Conservation (phyloP, 306 rosid species). For the Lathyrus oleraceus region DNA sequence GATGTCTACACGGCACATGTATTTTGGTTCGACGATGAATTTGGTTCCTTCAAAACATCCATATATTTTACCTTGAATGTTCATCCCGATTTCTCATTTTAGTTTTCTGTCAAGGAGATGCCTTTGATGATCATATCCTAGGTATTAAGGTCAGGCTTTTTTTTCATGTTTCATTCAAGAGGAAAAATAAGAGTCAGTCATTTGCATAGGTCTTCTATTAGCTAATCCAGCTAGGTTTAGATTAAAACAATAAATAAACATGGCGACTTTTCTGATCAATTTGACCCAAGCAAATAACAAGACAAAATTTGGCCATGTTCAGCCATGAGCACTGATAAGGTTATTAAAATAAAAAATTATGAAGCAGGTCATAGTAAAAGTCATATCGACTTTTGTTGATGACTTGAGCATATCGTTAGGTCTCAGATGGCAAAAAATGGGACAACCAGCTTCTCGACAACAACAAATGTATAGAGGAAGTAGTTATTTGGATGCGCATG, state of each 20-base stretch:
- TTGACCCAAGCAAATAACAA: not conserved
- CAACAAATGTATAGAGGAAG: no score
- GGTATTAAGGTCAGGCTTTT: no score
- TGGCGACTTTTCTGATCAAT: not conserved
- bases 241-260: not conserved
- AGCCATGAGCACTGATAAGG: not conserved
- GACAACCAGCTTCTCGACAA: no score
- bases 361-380: no score
- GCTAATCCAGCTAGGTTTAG: not conserved
- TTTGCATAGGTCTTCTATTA: no score
- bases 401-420: no score
- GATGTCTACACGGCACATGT: conserved; percentile 6
- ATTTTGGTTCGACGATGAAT: conserved; percentile 12
- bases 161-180: not conserved
- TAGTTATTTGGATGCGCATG: no score
- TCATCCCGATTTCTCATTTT: not conserved
- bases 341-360: not conserved
- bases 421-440: no score
- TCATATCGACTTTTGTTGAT: no score
- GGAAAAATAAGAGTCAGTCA: not conserved
- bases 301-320: not conserved
- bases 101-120: not conserved
- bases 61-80: conserved; percentile 18
- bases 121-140: not conserved
- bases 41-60: conserved; percentile 24